A percentile compares a stretch with the other conserved stretches of the same genome.
Conservation (phyloP, 768 basidiomycete genomes). For the Amanita phalloides region DNA sequence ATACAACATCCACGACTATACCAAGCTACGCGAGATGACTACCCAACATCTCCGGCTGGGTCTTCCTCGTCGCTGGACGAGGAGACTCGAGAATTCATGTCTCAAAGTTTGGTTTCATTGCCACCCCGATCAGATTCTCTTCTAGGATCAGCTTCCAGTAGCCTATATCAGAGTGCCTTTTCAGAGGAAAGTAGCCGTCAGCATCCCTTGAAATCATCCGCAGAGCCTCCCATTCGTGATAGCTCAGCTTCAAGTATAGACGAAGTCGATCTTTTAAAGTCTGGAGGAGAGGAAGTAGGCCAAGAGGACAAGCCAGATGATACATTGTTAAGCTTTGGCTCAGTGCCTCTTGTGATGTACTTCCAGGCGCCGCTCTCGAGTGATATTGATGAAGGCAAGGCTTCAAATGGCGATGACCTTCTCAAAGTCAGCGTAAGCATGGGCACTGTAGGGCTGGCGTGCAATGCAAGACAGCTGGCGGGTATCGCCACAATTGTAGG, state of each 20-base stretch:
- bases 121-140: constrained; percentile 37
- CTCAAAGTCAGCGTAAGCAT: neutral
- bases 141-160: constrained; percentile 40
- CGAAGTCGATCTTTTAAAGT: neutral
- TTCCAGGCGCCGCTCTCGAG: constrained; percentile 35
- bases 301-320: constrained; percentile 19
- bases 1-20: constrained; percentile 12
- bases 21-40: constrained; percentile 15
- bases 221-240: neutral
- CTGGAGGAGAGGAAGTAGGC: neutral
- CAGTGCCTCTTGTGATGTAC: constrained; percentile 47
- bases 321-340: constrained; percentile 48
- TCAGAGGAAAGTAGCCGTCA: constrained; percentile 18
- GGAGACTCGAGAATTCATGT: constrained; percentile 55
- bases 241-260: neutral
- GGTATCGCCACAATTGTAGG: neutral
- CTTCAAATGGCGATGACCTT: too few relatives aligned
- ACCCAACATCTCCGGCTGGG: constrained; percentile 34
- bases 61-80: constrained; percentile 59
- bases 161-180: constrained; percentile 72
- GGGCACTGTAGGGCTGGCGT: neutral
- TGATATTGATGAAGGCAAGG: neutral
- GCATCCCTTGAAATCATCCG: neutral
- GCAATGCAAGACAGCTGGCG: constrained; percentile 3
- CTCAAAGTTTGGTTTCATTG: constrained; percentile 60